Conservation (phyloP, 1,284 basidiomycete species). For the Porodaedalea pini region DNA sequence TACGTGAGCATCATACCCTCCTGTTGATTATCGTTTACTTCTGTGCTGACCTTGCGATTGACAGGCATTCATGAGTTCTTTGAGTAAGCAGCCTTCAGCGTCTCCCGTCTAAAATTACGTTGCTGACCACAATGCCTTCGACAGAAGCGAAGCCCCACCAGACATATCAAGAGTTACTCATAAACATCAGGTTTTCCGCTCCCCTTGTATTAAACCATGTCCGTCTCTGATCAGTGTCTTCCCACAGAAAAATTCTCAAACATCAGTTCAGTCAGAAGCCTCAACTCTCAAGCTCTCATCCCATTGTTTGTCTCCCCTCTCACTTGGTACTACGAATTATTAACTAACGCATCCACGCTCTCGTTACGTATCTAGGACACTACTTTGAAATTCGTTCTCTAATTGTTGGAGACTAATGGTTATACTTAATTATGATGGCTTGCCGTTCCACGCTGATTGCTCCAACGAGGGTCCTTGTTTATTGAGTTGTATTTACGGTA, state of each 20-base stretch:
- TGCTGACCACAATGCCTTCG: not conserved
- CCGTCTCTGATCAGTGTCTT: not conserved
- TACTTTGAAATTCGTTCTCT: not conserved
- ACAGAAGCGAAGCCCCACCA: conserved; percentile 60
- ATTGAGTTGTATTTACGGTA: too few species aligned
- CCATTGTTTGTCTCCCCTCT: conserved; percentile 43
- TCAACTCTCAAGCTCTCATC: conserved; percentile 71
- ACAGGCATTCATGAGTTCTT: conserved; percentile 66
- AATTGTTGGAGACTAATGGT: not conserved
- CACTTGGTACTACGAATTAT: too few species aligned
- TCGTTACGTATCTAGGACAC: conserved; percentile 10
- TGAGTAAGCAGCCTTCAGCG: conserved; percentile 38
- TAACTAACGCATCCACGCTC: too few species aligned
- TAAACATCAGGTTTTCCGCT: conserved; percentile 53
- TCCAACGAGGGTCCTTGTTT: too few species aligned
- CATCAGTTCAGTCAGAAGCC: conserved; percentile 77
- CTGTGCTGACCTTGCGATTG: not conserved
- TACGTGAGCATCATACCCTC: conserved; percentile 38
- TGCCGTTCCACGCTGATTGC: too few species aligned
- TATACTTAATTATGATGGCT: not conserved
- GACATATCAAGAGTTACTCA: conserved; percentile 71
- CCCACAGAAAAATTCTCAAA: conserved; percentile 45
- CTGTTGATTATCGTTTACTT: conserved; percentile 2
- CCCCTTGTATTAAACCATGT: not conserved
- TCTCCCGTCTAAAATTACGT: not conserved